Evolutionary conservation across 495 filamentous ascomycete species (phyloP), one percentile per base, ranked within the genome.

Genomic region (Terfezia boudieri): DNA sequence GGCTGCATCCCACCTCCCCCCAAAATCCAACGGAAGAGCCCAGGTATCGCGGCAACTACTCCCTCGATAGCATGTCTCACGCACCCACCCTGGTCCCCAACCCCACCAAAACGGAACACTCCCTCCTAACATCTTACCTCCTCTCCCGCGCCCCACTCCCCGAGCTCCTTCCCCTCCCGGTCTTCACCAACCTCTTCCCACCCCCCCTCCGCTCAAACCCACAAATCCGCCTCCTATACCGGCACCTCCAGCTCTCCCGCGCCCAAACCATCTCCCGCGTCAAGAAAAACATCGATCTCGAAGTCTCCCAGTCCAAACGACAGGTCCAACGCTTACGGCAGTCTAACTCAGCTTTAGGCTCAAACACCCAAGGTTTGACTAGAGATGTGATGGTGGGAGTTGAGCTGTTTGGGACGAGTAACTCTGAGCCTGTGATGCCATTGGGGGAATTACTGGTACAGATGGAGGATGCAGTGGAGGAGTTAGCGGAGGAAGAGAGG

Each of bases 151-250:
- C 85, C 5, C 73, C 82, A 32, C 68, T 90, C 52, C 80, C 81
- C 8, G 75, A 79, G 38, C 70, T 86, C 54, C 73, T 89, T 59
- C 78, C 84, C 12, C 69, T 89, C 32, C 71, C 78, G 52, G 75
- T 84, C 58, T 92, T 92, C 69, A 77, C 76, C 35, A 73, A 79
- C 32, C 70, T 90, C 38, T 90, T 94, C 58, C 86, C 86, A 2
- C 76, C 72, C 49, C 67, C 76, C 5, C 71, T 81, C 55, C 82
- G 79, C 53, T 70, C 73, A 37, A 82, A 84, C 46, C 80, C 84
- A 0, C 80, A 84, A 56, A 75, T 92, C 55, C 75, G 75, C 55
- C 70, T 72, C 4, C 70, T 94, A n/a, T 94, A 90, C 60, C 76
- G 81, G 10, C 83, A 89, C 66, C 70, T 92, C 11, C 81, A 88